Evolutionary conservation across 2,329 filamentous ascomycete species (phyloP).

Genomic region (Botryosphaeria agaves): DNA sequence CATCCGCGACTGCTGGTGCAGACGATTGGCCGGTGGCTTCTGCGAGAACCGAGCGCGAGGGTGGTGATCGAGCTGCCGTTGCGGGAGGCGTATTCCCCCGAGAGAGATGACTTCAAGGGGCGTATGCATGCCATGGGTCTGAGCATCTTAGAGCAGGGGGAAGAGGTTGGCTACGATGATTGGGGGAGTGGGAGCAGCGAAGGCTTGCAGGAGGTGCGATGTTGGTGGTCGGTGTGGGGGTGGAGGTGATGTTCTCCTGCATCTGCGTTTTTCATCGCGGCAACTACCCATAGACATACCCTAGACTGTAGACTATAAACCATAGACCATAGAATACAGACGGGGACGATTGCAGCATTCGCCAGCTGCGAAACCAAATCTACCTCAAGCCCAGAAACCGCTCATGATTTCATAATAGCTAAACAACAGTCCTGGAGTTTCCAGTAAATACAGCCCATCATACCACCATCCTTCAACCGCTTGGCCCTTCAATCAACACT

Average conservation of each 20-base stretch:
- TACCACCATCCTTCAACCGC: background rate
- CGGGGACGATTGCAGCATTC: too few relatives aligned
- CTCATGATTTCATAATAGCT: too few relatives aligned
- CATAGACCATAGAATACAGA: too few relatives aligned
- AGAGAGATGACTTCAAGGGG: constrained; percentile 45
- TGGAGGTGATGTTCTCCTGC: constrained; percentile 9
- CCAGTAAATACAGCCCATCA: background rate
- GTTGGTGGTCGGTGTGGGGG: constrained; percentile 52
- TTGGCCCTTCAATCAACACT: constrained; percentile 33
- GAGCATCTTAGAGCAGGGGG: constrained; percentile 40
- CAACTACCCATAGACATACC: too few relatives aligned
- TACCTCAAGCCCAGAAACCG: too few relatives aligned
- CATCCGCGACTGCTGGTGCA: constrained; percentile 61
- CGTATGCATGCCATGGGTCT: constrained; percentile 39
- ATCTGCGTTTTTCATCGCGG: too few relatives aligned
- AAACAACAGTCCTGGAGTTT: too few relatives aligned
- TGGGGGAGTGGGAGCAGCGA: constrained; percentile 41
- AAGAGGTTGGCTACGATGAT: constrained; percentile 53
- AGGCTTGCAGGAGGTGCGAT: constrained; percentile 33
- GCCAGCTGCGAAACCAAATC: too few relatives aligned
- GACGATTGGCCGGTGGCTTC: constrained; percentile 53
- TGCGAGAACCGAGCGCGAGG: constrained; percentile 36
- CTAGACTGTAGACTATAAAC: too few relatives aligned
- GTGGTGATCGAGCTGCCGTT: constrained; percentile 69
- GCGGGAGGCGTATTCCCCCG: constrained; percentile 49